Conservation (phyloP, 106 monocot species). For the Allium fistulosum region DNA sequence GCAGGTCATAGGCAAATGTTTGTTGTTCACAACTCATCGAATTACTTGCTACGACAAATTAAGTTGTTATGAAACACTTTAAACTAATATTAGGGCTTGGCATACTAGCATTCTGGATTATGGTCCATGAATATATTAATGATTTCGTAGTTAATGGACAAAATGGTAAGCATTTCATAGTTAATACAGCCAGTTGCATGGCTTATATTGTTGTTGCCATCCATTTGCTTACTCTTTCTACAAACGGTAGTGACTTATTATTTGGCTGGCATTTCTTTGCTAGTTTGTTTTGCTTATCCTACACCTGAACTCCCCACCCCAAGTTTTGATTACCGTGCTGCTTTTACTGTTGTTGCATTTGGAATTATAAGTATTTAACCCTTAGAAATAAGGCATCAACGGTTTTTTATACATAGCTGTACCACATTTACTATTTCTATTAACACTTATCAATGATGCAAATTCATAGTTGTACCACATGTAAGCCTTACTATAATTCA, state of each 20-base stretch:
- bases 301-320: conserved; percentile 84
- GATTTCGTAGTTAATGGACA: conserved; percentile 60
- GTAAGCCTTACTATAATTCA: too few relatives aligned
- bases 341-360: conserved; percentile 81
- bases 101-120: conserved; percentile 70
- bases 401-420: too few relatives aligned
- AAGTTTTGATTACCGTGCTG: conserved; percentile 76
- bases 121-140: conserved; percentile 51
- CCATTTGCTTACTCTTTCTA: not conserved
- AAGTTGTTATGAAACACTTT: too few relatives aligned
- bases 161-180: conserved; percentile 43
- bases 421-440: too few relatives aligned
- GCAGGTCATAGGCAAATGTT: too few relatives aligned
- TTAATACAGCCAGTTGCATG: too few relatives aligned
- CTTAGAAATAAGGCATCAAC: too few relatives aligned
- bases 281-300: conserved; percentile 82
- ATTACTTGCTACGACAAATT: too few relatives aligned
- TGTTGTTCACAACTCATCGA: too few relatives aligned
- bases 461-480: too few relatives aligned
- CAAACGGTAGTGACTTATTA: conserved; percentile 7
- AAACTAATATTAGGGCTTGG: conserved; percentile 30
- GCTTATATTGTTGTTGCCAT: not conserved
- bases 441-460: too few relatives aligned
- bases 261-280: conserved; percentile 58
- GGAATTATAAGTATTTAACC: conserved; percentile 65